Evolutionary conservation across 148 eudicot genomes (phyloP), one percentile per base, ranked within the genome.

Genomic region (Silene conica): DNA sequence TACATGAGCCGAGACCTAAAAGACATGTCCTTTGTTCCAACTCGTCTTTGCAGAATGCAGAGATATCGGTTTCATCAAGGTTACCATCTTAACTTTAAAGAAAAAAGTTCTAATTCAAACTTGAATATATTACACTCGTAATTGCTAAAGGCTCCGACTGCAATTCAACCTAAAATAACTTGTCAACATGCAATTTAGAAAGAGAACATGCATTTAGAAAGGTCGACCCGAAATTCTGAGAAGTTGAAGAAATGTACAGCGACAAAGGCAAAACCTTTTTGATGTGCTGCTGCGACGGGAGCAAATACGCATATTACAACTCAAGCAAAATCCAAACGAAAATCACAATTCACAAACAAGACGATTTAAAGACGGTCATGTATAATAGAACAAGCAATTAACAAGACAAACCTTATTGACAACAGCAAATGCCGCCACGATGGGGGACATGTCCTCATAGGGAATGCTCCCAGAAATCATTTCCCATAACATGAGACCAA

Each of bases 341-440:
- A 38, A 38, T 38, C 58, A 28, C 23, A 19, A 69, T 65, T 34
- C 46, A 58, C 22, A n/a, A 70, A 20, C 54, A 67, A 9, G 52
- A 34, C 41, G 45, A 22, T 12, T 13, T 19, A 18, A 28, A 12
- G 14, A 66, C 4, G 12, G 28, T 25, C 38, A 0, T 8, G 43
- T 50, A 38, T 38, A 31, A 31, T 31, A 31, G 34, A 31, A 31
- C 34, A 31, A 31, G 34, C 34, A 31, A 31, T 31, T 31, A 3
- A 31, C 5, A 2, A 31, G 34, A 31, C 34, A 31, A 31, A 90
- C 96, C 98, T 91, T 94, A 72, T 89, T 88, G 73, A 88, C 91
- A 34, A 94, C 98, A 71, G 98, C 98, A 91, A 83, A 94, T 34
- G 98, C 98, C 60, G 97, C 98, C 79, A 91, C 97, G 71, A 87